Base-by-base conservation (phyloP, 176 grass and related monocot genomes). In the Guadua angustifolia region DNA sequence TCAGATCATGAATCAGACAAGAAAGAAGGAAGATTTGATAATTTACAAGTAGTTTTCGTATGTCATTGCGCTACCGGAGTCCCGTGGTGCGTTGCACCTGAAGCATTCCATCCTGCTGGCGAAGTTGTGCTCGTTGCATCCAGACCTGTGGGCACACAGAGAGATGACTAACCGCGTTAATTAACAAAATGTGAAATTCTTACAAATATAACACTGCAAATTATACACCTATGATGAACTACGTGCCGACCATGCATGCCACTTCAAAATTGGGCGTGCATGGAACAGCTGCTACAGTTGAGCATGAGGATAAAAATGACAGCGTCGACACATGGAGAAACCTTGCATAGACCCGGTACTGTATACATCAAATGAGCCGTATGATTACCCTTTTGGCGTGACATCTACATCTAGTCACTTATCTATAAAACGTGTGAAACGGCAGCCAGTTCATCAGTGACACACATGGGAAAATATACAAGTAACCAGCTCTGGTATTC, bases 61-160 rank as follows among this genome's bases (percentile, higher is more conserved):
- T 84, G 75, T 86, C 52, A 47, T 87, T 51, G 86, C 65, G 83
- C 70, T 94, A 94, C 94, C 94, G 81, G 89, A 87, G 70, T 97
- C 94, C 88, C 94, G 83, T 45, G 92, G 94, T 56, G 92, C 94
- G 65, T 89, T 97, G 94, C 94, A 97, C 86, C 92, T 92, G 84
- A 92, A 97, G 78, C 94, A 97, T 69, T 97, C 94, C 85, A 90
- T 86, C 90, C 94, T 94, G 88, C 92, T 97, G 4, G 94, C 94
- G 29, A 97, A 97, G 90, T 97, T 97, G 94, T 97, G 94, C 85
- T 97, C 94, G 58, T 97, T 97, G 94, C 94, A 97, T 84, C 94
- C 94, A 72, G 94, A 89, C 88, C 94, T 97, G 88, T 25, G 11
- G 24, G 17, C 21, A 44, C 14, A 67, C 21, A 19, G 6, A 56